Conservation (phyloP, 305 asterid species). For the Ajuga reptans region DNA sequence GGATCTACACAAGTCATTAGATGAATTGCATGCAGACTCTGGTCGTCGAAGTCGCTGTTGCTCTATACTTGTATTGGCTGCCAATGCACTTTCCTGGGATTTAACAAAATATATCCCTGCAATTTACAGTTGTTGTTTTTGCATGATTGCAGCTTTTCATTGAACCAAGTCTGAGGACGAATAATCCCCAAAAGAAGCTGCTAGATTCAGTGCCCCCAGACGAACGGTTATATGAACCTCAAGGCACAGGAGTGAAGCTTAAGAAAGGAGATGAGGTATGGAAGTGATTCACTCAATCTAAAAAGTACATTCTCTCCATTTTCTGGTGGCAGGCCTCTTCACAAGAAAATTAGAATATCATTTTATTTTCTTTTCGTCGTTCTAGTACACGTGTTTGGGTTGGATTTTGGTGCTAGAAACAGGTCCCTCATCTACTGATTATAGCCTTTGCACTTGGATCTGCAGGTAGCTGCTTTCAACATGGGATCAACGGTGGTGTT, state of each 20-base stretch:
- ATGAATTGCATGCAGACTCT: background rate
- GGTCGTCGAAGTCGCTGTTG: background rate
- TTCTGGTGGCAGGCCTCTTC: background rate
- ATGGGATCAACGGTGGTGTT: slow-evolving; percentile 96
- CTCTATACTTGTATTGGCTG: background rate
- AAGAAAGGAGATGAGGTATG: slow-evolving; percentile 93
- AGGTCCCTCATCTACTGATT: too few relatives aligned
- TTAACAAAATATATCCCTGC: slow-evolving; percentile 9
- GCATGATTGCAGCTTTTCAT: slow-evolving; percentile 52
- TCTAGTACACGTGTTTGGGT: background rate
- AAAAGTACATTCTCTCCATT: background rate
- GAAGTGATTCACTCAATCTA: background rate
- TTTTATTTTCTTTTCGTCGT: background rate
- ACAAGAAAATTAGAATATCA: background rate
- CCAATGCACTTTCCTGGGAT: background rate
- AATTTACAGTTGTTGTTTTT: slow-evolving; percentile 1
- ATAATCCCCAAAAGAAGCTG: slow-evolving; percentile 58
- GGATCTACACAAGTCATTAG: background rate
- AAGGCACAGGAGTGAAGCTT: slow-evolving; percentile 49
- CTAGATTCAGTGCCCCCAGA: slow-evolving; percentile 59
- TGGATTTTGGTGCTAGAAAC: background rate
- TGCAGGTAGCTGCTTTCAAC: slow-evolving; percentile 84
- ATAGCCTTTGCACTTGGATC: background rate
- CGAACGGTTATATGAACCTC: slow-evolving; percentile 48
- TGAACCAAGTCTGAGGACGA: slow-evolving; percentile 69